These are phyloP conservation scores for Dalbergia oliveri DNA, from an alignment of 306 rosid species.

Conservation along the genomic window DNA sequence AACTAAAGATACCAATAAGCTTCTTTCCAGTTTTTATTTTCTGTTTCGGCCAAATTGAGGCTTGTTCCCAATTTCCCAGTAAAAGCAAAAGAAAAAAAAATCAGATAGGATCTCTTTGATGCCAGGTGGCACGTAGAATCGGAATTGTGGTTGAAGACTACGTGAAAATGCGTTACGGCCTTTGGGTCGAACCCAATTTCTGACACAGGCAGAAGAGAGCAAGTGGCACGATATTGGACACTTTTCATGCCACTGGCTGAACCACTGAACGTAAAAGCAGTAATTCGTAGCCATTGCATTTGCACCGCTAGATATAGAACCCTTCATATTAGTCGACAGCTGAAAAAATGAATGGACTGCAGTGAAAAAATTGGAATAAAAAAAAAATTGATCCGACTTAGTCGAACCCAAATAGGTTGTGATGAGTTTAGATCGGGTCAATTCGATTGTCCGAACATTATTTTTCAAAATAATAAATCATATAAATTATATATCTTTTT, in stretches of 20 bases:
- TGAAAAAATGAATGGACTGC: too few relatives aligned
- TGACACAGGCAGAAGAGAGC: slow-evolving; percentile 43
- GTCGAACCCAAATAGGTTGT: too few relatives aligned
- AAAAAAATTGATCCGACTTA: too few relatives aligned
- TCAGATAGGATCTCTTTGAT: slow-evolving; percentile 37
- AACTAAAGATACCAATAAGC: background rate
- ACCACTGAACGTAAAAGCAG: slow-evolving; percentile 3
- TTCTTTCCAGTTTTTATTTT: slow-evolving; percentile 35
- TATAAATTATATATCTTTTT: too few relatives aligned
- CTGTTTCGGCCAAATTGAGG: slow-evolving; percentile 36
- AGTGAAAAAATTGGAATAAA: too few relatives aligned
- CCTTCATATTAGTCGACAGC: too few relatives aligned
- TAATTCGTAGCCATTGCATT: slow-evolving; percentile 30
- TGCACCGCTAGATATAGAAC: slow-evolving; percentile 15
- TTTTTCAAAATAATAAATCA: too few relatives aligned
- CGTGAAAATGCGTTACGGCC: slow-evolving; percentile 47
- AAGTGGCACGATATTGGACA: slow-evolving; percentile 40
- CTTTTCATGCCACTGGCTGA: slow-evolving; percentile 38
- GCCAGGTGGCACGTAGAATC: slow-evolving; percentile 46
- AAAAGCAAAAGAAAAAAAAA: slow-evolving; percentile 33
- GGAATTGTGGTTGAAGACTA: slow-evolving; percentile 31
- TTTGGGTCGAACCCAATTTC: slow-evolving; percentile 39
- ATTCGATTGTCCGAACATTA: too few relatives aligned
- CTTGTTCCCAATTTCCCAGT: slow-evolving; percentile 29
- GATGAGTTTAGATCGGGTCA: too few relatives aligned